Conservation (phyloP, 495 filamentous ascomycete genomes). For the Physcia stellaris region DNA sequence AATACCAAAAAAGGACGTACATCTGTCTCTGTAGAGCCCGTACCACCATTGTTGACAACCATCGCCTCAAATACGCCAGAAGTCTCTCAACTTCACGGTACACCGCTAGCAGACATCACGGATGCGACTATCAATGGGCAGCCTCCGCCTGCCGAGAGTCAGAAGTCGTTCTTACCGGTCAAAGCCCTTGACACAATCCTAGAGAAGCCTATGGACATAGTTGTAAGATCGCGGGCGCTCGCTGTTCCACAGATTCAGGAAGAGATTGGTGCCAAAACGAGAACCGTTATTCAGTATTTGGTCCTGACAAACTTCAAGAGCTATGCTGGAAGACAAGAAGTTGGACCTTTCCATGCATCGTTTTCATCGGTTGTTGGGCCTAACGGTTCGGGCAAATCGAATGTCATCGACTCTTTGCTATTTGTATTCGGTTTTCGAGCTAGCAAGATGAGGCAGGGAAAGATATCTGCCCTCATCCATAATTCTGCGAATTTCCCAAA, state of each 20-base stretch:
- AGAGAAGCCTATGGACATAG: constrained; percentile 88
- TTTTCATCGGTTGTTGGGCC: constrained; percentile 99
- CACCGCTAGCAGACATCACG: constrained; percentile 70
- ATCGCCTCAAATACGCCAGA: constrained; percentile 41
- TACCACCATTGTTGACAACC: constrained; percentile 41
- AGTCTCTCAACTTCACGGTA: constrained; percentile 38
- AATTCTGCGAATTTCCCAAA: constrained; percentile 81
- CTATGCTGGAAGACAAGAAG: constrained; percentile 88
- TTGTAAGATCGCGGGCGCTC: constrained; percentile 71
- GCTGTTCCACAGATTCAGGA: constrained; percentile 52
- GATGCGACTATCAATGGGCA: constrained; percentile 50
- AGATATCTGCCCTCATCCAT: constrained; percentile 94
- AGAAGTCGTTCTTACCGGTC: constrained; percentile 45
- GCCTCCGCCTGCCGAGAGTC: constrained; percentile 26
- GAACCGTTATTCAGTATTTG: constrained; percentile 83
- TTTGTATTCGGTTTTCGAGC: constrained; percentile 98
- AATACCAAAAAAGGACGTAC: constrained; percentile 39
- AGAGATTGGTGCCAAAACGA: constrained; percentile 55
- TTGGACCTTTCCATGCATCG: constrained; percentile 91
- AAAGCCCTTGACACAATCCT: constrained; percentile 60
- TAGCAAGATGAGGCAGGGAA: constrained; percentile 98
- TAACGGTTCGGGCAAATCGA: constrained; percentile 96
- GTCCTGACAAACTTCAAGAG: constrained; percentile 95
- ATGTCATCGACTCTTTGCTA: constrained; percentile 93
- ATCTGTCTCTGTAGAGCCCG: constrained; percentile 25